Conservation (phyloP, 352 stramenopile genomes). For the Phytophthora boehmeriae region DNA sequence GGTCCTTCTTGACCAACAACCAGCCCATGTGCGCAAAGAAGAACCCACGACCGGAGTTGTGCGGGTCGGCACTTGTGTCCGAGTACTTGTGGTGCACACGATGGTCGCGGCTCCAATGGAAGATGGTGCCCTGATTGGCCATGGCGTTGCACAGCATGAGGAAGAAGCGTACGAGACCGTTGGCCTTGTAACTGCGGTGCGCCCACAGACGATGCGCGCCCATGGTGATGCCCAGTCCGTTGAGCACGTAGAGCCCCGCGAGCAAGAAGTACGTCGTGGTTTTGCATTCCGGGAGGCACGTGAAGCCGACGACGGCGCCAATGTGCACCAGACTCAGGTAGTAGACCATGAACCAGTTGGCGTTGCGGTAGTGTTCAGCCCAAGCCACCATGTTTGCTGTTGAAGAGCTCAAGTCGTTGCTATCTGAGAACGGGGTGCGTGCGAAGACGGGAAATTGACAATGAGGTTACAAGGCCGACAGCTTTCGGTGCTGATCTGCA, state of each 20-base stretch:
- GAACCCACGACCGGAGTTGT: slow-evolving; percentile 96
- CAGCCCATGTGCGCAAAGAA: slow-evolving; percentile 99
- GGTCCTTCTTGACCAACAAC: slow-evolving; percentile 97
- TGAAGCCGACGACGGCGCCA: slow-evolving; percentile 84
- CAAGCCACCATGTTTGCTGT: slow-evolving; percentile 56
- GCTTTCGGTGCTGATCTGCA: neutral
- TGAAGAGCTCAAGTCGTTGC: neutral
- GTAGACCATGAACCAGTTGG: slow-evolving; percentile 98
- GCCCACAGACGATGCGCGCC: slow-evolving; percentile 98
- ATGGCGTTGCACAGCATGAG: slow-evolving; percentile 97
- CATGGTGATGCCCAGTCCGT: slow-evolving; percentile 96
- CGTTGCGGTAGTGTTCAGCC: slow-evolving; percentile 74
- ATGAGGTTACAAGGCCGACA: slow-evolving; percentile 18
- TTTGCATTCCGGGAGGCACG: slow-evolving; percentile 75
- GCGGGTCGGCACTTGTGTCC: slow-evolving; percentile 90
- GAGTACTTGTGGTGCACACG: slow-evolving; percentile 98
- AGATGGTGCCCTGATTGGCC: slow-evolving; percentile 97
- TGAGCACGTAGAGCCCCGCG: slow-evolving; percentile 94
- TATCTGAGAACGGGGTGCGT: slow-evolving; percentile 8
- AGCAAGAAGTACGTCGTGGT: slow-evolving; percentile 89
- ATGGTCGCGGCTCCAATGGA: slow-evolving; percentile 97
- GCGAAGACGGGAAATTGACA: slow-evolving; percentile 33
- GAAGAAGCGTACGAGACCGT: slow-evolving; percentile 88
- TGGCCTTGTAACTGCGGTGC: slow-evolving; percentile 95
- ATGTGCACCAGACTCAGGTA: slow-evolving; percentile 95